Evolutionary conservation across 2,329 filamentous ascomycete genomes (phyloP).

Genomic region (Escovopsis weberi): DNA sequence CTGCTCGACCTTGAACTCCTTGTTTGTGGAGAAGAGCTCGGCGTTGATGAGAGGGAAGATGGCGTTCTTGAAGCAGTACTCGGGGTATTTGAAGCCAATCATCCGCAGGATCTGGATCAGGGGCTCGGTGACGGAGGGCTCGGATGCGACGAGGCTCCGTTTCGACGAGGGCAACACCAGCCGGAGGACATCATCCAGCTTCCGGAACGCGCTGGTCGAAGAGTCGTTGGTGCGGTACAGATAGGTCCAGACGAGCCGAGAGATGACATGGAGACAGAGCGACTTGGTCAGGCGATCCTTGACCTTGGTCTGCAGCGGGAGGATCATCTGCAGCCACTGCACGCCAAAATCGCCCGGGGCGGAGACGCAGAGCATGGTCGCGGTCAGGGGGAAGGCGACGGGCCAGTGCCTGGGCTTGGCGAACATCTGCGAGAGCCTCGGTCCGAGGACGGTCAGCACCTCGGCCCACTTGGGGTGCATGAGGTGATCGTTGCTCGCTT

Average conservation of each 20-base stretch:
- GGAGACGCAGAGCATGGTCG: constrained; percentile 77
- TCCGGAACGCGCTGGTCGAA: constrained; percentile 51
- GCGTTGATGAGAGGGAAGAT: constrained; percentile 95
- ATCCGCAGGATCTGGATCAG: constrained; percentile 88
- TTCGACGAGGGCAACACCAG: constrained; percentile 71
- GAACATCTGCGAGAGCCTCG: constrained; percentile 70
- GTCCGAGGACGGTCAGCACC: constrained; percentile 64
- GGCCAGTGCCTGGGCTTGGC: constrained; percentile 87
- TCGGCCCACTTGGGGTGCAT: constrained; percentile 74
- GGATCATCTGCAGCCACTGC: constrained; percentile 75
- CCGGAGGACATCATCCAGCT: constrained; percentile 79
- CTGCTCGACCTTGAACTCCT: constrained; percentile 76
- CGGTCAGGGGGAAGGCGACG: constrained; percentile 75
- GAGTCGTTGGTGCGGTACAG: constrained; percentile 72
- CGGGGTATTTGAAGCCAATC: constrained; percentile 84
- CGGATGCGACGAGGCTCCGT: constrained; percentile 67
- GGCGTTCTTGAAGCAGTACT: constrained; percentile 81
- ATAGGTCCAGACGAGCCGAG: constrained; percentile 86
- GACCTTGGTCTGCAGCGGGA: constrained; percentile 62
- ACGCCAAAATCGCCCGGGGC: constrained; percentile 67
- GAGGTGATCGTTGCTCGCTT: constrained; percentile 60
- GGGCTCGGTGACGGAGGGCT: constrained; percentile 72
- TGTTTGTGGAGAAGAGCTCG: constrained; percentile 63
- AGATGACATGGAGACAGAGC: constrained; percentile 76
- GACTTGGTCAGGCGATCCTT: constrained; percentile 72